A percentile compares a stretch with the other conserved stretches of the same genome.
Conservation (phyloP, 352 stramenopile genomes). For the Phytophthora rubi region DNA sequence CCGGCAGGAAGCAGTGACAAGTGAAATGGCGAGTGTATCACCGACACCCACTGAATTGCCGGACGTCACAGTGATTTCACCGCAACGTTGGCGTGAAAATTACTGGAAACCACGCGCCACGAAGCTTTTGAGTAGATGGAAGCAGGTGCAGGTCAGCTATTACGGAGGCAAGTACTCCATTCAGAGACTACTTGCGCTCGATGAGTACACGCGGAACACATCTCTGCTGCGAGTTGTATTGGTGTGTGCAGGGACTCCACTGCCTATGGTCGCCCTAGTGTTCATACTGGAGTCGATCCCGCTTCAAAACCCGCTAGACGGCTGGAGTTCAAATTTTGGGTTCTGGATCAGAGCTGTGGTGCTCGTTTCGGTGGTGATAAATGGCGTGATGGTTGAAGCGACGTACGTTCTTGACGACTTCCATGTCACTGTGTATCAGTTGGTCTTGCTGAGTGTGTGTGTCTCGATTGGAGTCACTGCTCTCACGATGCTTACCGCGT, state of each 20-base stretch:
- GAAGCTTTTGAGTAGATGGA: not conserved
- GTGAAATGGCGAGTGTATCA: not conserved
- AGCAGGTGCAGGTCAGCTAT: slow-evolving; percentile 1
- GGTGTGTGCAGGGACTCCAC: slow-evolving; percentile 3
- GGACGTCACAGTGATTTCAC: not conserved
- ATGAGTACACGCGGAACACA: not conserved
- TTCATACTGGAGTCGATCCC: slow-evolving; percentile 3
- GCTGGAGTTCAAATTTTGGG: slow-evolving; percentile 4
- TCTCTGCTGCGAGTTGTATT: not conserved
- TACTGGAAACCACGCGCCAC: not conserved
- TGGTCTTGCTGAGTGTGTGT: not conserved
- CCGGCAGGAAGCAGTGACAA: not conserved
- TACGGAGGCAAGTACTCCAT: slow-evolving; percentile 1
- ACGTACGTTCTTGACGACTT: not conserved
- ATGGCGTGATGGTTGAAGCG: not conserved
- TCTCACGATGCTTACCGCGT: not conserved
- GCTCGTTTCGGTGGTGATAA: not conserved
- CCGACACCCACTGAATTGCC: not conserved
- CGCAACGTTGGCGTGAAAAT: not conserved
- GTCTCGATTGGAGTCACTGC: not conserved
- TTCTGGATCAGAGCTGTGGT: slow-evolving; percentile 8
- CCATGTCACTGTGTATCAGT: not conserved
- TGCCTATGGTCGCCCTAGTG: not conserved
- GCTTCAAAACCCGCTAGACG: slow-evolving; percentile 3
- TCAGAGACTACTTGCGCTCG: not conserved